A percentile compares a stretch with the other conserved stretches of the same genome.
Evolutionary conservation across 176 grass and related monocot species (phyloP).

Genomic region (Lolium multiflorum): DNA sequence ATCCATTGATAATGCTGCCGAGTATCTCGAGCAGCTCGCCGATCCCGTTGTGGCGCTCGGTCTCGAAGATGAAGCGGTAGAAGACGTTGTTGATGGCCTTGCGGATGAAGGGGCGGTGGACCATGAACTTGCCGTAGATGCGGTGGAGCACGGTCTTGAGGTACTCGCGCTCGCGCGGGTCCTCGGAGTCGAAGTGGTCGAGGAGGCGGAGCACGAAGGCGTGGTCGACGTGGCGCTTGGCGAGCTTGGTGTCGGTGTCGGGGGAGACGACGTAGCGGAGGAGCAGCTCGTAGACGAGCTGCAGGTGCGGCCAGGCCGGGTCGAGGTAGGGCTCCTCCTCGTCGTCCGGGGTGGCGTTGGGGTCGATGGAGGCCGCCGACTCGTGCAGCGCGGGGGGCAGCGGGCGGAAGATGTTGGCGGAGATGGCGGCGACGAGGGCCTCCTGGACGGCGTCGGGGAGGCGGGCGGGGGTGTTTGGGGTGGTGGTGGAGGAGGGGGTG

Average conservation of each 20-base stretch:
- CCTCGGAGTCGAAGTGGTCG: slow-evolving; percentile 84
- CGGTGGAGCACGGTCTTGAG: slow-evolving; percentile 88
- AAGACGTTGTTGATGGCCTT: slow-evolving; percentile 93
- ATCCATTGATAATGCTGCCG: slow-evolving; percentile 93
- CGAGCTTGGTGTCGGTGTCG: slow-evolving; percentile 85
- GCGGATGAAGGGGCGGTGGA: slow-evolving; percentile 84
- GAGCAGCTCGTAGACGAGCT: slow-evolving; percentile 86
- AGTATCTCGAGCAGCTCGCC: slow-evolving; percentile 87
- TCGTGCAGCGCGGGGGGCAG: slow-evolving; percentile 73
- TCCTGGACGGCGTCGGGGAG: slow-evolving; percentile 80
- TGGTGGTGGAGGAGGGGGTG: slow-evolving; percentile 34
- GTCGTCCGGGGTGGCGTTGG: slow-evolving; percentile 61
- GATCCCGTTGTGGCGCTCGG: slow-evolving; percentile 76
- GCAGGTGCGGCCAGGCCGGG: slow-evolving; percentile 80
- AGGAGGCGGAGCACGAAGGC: slow-evolving; percentile 78
- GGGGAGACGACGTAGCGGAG: slow-evolving; percentile 82
- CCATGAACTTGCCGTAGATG: slow-evolving; percentile 96
- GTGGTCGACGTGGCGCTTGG: slow-evolving; percentile 87
- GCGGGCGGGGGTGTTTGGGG: slow-evolving; percentile 37
- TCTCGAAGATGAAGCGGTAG: slow-evolving; percentile 92
- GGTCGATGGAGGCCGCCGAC: slow-evolving; percentile 60
- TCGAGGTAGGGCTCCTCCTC: slow-evolving; percentile 93
- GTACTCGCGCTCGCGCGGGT: slow-evolving; percentile 87
- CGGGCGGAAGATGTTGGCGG: slow-evolving; percentile 76
- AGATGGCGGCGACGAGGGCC: slow-evolving; percentile 65